Percentiles rank a stretch among this genome's conserved stretches.
Conservation (phyloP, 2,329 filamentous ascomycete species). For the Fusarium nisikadoi region DNA sequence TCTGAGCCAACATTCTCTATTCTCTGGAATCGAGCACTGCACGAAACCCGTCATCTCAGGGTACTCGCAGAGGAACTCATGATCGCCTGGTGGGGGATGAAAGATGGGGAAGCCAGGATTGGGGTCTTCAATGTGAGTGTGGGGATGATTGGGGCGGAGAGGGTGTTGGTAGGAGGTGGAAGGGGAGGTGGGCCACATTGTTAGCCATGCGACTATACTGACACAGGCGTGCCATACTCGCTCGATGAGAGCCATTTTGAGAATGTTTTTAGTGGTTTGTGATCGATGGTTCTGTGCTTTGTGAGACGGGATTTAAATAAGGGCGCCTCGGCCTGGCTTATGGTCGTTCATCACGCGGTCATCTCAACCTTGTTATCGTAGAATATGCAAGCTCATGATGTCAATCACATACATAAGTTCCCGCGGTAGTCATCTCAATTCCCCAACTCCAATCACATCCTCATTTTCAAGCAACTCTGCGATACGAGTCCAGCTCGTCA, state of each 20-base stretch:
- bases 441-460: background rate
- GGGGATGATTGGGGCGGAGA: background rate
- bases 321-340: background rate
- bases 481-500: background rate
- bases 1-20: constrained; percentile 44
- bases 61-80: constrained; percentile 43
- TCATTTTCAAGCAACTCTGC: background rate
- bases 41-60: constrained; percentile 39
- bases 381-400: background rate
- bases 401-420: background rate
- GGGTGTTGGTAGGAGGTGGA: constrained; percentile 19
- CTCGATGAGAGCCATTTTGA: constrained; percentile 30
- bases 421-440: background rate
- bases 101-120: constrained; percentile 15
- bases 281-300: background rate
- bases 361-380: background rate
- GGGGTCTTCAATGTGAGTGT: background rate
- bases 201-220: constrained; percentile 33
- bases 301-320: background rate
- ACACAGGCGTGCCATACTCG: constrained; percentile 35
- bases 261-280: background rate
- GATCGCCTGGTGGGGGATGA: constrained; percentile 17
- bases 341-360: background rate
- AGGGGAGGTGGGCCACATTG: constrained; percentile 24
- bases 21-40: constrained; percentile 38